phyloP scores from a whole-genome alignment of 1,284 basidiomycete genomes.

The Heterobasidion occidentale region DNA sequence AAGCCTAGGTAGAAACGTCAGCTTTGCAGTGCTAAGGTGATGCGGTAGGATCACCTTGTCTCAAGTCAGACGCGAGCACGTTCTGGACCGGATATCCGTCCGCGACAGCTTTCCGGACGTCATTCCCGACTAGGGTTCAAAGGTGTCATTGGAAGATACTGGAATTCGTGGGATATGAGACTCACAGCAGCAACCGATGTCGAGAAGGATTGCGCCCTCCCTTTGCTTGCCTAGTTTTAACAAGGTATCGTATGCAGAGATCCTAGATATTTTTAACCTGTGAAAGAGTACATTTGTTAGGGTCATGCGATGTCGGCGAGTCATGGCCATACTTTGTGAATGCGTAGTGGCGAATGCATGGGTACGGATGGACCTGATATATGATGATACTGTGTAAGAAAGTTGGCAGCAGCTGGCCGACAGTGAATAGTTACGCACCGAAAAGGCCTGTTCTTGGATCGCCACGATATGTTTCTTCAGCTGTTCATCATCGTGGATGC shows the following conservation, averaged over 20 bases:
- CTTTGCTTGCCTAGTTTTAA: slow-evolving; percentile 6
- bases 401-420: background rate
- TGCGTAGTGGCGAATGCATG: slow-evolving; percentile 7
- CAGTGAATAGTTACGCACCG: background rate
- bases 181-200: slow-evolving; percentile 12
- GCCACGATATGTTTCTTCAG: slow-evolving; percentile 3
- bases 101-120: slow-evolving; percentile 26
- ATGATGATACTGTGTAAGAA: slow-evolving; percentile 11
- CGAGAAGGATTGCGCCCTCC: slow-evolving; percentile 9
- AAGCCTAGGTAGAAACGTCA: background rate
- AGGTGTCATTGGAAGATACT: too few relatives aligned
- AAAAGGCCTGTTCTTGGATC: slow-evolving; percentile 2
- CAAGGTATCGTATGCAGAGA: slow-evolving; percentile 5
- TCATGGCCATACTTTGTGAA: slow-evolving; percentile 3
- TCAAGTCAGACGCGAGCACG: slow-evolving; percentile 20
- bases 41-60: background rate
- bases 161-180: background rate
- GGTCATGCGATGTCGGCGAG: too few relatives aligned
- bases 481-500: slow-evolving; percentile 3
- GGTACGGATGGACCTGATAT: slow-evolving; percentile 7
- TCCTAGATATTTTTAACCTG: slow-evolving; percentile 7
- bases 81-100: slow-evolving; percentile 26
- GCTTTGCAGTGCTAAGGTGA: background rate
- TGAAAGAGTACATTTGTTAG: background rate
- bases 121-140: slow-evolving; percentile 28